Conservation (phyloP, 2,329 filamentous ascomycete genomes). For the Ophiostoma fasciatum region DNA sequence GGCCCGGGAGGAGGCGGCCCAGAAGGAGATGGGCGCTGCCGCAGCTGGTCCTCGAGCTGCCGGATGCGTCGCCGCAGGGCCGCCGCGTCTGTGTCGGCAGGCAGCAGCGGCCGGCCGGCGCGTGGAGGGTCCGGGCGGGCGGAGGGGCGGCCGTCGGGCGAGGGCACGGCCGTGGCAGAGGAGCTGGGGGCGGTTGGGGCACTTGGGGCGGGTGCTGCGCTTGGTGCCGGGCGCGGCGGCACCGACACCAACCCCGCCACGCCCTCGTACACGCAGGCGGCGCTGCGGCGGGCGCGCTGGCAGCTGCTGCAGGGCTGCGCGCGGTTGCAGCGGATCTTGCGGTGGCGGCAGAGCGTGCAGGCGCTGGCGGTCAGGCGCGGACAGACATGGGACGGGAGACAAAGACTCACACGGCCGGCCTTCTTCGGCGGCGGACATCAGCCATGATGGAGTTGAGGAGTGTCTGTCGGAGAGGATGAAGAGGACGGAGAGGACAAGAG, state of each 20-base stretch:
- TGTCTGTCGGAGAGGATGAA: not conserved
- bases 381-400: not conserved
- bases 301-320: conserved; percentile 27
- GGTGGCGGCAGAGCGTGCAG: conserved; percentile 21
- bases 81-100: not conserved
- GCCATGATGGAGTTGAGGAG: not conserved
- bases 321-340: conserved; percentile 28
- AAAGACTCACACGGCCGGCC: conserved; percentile 6
- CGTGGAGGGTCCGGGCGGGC: too few species aligned
- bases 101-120: too few species aligned
- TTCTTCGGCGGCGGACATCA: conserved; percentile 9
- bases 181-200: too few species aligned
- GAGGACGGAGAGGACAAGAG: not conserved
- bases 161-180: not conserved
- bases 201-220: too few species aligned
- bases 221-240: not conserved
- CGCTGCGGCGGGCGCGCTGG: conserved; percentile 15
- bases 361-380: conserved; percentile 3
- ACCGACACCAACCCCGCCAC: not conserved
- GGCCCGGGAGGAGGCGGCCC: too few species aligned
- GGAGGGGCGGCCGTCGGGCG: not conserved
- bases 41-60: conserved; percentile 4
- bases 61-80: conserved; percentile 3
- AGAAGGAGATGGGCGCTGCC: too few species aligned
- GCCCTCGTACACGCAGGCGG: conserved; percentile 7